Evolutionary conservation across 345 rosid species (phyloP).

Genomic region (Turnera subulata): DNA sequence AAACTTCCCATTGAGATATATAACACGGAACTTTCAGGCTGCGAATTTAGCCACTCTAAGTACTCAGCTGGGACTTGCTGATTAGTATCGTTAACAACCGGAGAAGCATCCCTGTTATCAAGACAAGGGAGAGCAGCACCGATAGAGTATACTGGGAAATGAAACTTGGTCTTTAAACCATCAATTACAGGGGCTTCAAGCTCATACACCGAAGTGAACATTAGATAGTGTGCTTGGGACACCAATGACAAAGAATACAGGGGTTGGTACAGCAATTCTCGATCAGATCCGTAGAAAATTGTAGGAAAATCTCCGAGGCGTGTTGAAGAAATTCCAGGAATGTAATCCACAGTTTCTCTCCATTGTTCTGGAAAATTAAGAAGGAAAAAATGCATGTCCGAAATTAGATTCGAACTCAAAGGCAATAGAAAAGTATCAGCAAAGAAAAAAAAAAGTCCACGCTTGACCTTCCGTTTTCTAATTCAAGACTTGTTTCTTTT

Average conservation of each 20-base stretch:
- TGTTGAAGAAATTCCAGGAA: slow-evolving; percentile 20
- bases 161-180: not conserved
- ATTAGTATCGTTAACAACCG: too few species aligned
- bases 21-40: slow-evolving; percentile 12
- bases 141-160: slow-evolving; percentile 4
- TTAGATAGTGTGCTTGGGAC: slow-evolving; percentile 10
- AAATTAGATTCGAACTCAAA: too few species aligned
- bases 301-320: slow-evolving; percentile 20
- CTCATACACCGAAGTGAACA: slow-evolving; percentile 10
- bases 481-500: too few species aligned
- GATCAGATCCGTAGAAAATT: slow-evolving; percentile 1
- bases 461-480: too few species aligned
- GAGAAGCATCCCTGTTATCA: not conserved
- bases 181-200: slow-evolving; percentile 7
- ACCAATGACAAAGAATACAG: not conserved
- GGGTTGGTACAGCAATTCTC: not conserved
- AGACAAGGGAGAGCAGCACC: slow-evolving; percentile 14
- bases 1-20: slow-evolving; percentile 16
- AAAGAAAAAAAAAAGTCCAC: too few species aligned
- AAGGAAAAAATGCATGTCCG: not conserved
- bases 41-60: slow-evolving; percentile 13
- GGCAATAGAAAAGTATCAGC: too few species aligned
- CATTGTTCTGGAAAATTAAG: not conserved
- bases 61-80: too few species aligned
- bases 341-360: slow-evolving; percentile 28